Base-by-base conservation (phyloP, 2,329 filamentous ascomycete genomes). In the Xylaria sp. region DNA sequence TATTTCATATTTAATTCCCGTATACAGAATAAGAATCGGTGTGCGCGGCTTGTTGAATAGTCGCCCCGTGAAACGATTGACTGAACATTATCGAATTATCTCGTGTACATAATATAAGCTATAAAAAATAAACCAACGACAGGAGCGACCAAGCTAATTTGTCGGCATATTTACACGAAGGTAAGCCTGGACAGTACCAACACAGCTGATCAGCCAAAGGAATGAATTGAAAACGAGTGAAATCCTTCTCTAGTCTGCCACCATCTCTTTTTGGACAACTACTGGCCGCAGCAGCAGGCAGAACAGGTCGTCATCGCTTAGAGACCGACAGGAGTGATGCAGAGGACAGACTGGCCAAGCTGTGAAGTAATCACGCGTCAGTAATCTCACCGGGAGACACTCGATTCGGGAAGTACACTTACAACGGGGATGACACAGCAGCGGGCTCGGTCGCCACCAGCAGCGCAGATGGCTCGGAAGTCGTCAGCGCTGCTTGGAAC, bases 361-460 rank as follows among this genome's bases (percentile, higher is more conserved):
- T 65, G 35, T 32, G 12, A 13, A 44, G 8, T 10, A 10, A 35
- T 10, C n/a, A 16, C n/a, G 1, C 16, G 51, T 63, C 4, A 63
- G 50, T 21, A 12, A 27, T 6, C 23, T 16, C 16, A 13, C 21
- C n/a, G 23, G 23, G 23, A 2, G 40, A 53, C 2, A n/a, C n/a
- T 21, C 44, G 13, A 6, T 21, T 27, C 1, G 13, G 8, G 47
- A 16, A 47, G 2, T n/a, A 50, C 2, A 66, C 76, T 75, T 73
- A 77, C 75, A 69, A 87, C 78, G 40, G 85, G 85, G 50, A 87
- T 63, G 51, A 82, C 68, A 72, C 85, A 87, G 82, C 85, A 87
- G 76, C 83, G 83, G 64, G 84, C 84, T 65, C 81, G 81, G 75
- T 85, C 81, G 63, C 84, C 84, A 29, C 72, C 71, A 4, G 68